A percentile compares a stretch with the other conserved stretches of the same genome.
These are phyloP conservation scores for Tuber indicum DNA, from an alignment of 495 filamentous ascomycete species.

Conservation along the genomic window DNA sequence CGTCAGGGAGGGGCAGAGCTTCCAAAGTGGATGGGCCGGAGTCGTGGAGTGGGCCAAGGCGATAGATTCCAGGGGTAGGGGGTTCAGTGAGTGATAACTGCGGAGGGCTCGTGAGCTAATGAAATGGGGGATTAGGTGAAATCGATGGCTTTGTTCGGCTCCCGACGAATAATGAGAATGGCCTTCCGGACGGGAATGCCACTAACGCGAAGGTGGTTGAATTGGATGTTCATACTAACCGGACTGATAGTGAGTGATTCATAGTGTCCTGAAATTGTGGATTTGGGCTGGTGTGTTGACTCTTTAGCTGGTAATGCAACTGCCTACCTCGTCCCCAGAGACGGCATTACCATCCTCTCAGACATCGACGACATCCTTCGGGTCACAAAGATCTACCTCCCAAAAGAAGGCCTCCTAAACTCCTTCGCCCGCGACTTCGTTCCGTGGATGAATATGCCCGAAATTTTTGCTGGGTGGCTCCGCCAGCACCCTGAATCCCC, in stretches of 20 bases:
- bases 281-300: neutral
- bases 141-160: slow-evolving; percentile 62
- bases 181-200: slow-evolving; percentile 49
- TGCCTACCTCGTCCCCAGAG: slow-evolving; percentile 63
- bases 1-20: slow-evolving; percentile 33
- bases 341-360: slow-evolving; percentile 61
- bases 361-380: slow-evolving; percentile 78
- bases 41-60: slow-evolving; percentile 38
- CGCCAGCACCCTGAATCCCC: slow-evolving; percentile 28
- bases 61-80: slow-evolving; percentile 40
- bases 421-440: slow-evolving; percentile 65
- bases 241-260: slow-evolving; percentile 45
- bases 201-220: slow-evolving; percentile 55
- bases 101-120: slow-evolving; percentile 52
- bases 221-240: slow-evolving; percentile 59
- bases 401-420: slow-evolving; percentile 65
- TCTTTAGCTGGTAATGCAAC: slow-evolving; percentile 59
- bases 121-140: slow-evolving; percentile 59
- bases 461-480: slow-evolving; percentile 21
- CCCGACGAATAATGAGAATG: slow-evolving; percentile 45
- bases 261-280: neutral
- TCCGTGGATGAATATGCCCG: slow-evolving; percentile 73
- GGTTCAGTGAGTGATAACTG: slow-evolving; percentile 45
- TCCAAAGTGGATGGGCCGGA: slow-evolving; percentile 40
- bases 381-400: slow-evolving; percentile 74